phyloP scores from a whole-genome alignment of 2,329 filamentous ascomycete genomes.

The Cladosporium sp. region DNA sequence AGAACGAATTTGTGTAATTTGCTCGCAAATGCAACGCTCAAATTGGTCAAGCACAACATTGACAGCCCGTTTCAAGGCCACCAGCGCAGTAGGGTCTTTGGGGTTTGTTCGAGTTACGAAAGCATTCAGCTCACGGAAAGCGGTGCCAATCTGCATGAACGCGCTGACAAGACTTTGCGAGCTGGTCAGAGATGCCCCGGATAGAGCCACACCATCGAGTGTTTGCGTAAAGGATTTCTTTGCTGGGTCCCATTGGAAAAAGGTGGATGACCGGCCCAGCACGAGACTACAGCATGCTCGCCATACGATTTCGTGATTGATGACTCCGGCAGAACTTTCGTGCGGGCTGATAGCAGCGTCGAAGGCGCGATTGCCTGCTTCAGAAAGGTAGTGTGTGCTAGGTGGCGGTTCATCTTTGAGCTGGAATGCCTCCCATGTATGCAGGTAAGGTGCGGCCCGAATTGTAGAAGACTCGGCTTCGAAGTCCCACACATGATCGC shows the following conservation, averaged over 20 bases:
- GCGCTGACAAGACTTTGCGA: conserved; percentile 50
- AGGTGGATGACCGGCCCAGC: conserved; percentile 65
- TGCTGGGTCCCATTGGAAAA: conserved; percentile 59
- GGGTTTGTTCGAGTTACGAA: conserved; percentile 5
- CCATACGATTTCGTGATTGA: conserved; percentile 35
- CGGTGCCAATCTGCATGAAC: conserved; percentile 36
- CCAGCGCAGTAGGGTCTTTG: conserved; percentile 31
- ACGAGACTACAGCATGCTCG: conserved; percentile 60
- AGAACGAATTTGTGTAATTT: conserved; percentile 27
- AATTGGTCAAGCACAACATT: conserved; percentile 36
- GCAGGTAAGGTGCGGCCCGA: conserved; percentile 39
- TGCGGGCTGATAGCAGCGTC: conserved; percentile 54
- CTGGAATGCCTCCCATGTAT: conserved; percentile 65
- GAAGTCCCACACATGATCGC: conserved; percentile 36
- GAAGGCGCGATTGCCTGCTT: conserved; percentile 61
- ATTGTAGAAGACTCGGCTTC: conserved; percentile 30
- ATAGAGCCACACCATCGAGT: conserved; percentile 42
- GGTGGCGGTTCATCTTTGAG: conserved; percentile 28
- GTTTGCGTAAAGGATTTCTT: conserved; percentile 49
- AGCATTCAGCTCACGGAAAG: conserved; percentile 19
- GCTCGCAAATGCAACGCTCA: conserved; percentile 35
- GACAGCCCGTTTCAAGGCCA: conserved; percentile 40
- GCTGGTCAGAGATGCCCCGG: conserved; percentile 46
- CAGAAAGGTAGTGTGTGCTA: conserved; percentile 57
- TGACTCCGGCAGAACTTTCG: conserved; percentile 39